These are phyloP conservation scores for Crithidia expoeki DNA, from an alignment of 208 protist genomes.

Conservation along the genomic window DNA sequence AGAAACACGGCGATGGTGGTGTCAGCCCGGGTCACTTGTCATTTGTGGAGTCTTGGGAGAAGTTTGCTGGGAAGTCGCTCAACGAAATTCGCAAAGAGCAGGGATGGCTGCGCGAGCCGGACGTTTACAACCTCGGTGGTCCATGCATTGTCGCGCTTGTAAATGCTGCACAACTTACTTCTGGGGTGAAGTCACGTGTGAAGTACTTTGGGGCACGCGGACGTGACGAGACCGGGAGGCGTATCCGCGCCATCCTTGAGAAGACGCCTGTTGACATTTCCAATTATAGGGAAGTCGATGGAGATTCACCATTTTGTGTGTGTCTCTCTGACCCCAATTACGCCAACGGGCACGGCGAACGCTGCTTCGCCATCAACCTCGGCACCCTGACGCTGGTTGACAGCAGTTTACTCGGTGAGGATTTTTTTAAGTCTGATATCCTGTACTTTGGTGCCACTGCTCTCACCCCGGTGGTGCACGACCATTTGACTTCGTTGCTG, in stretches of 20 bases:
- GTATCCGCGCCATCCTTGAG: constrained; percentile 21
- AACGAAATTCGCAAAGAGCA: constrained; percentile 32
- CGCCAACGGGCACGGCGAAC: constrained; percentile 33
- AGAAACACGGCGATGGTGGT: constrained; percentile 20
- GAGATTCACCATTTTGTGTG: constrained; percentile 18
- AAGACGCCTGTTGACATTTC: constrained; percentile 30
- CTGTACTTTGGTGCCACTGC: constrained; percentile 36
- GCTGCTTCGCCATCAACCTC: constrained; percentile 38
- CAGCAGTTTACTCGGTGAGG: constrained; percentile 18
- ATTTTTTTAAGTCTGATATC: constrained; percentile 35
- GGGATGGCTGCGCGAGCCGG: constrained; percentile 19
- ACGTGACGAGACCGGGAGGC: constrained; percentile 12
- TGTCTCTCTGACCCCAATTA: constrained; percentile 35
- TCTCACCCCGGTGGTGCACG: constrained; percentile 29
- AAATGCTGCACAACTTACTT: constrained; percentile 28
- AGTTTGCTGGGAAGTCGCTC: constrained; percentile 29
- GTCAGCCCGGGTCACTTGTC: constrained; percentile 27
- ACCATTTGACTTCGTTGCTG: constrained; percentile 30
- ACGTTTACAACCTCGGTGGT: constrained; percentile 30
- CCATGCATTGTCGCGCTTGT: constrained; percentile 33
- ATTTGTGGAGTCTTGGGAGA: constrained; percentile 34
- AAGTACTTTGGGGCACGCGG: constrained; percentile 27
- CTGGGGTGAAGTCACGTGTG: constrained; percentile 8
- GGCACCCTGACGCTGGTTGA: constrained; percentile 12
- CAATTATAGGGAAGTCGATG: constrained; percentile 6